Base-by-base conservation (phyloP, 2,329 filamentous ascomycete species). In the Fusarium globosum region DNA sequence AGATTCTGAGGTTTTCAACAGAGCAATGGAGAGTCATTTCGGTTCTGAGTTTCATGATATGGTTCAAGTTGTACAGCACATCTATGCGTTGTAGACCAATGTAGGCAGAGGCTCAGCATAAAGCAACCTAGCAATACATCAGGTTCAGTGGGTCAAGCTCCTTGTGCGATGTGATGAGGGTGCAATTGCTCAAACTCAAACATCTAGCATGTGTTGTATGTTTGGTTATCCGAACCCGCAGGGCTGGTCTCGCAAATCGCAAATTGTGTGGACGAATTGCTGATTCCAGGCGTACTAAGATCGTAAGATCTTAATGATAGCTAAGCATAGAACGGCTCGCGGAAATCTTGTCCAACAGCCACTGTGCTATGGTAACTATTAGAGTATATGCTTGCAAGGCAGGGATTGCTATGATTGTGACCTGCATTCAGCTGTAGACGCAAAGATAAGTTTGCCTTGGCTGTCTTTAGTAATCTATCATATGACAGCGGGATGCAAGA, bases 81-180 rank as follows among this genome's bases (percentile, higher is more conserved):
- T 51, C 28, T 41, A 41, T 63, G 41, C 38, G 56, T 48, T 55
- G 60, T 36, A 45, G 52, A 20, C 59, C 20, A 57, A 53, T 26
- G 20, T 16, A 51, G 15, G 39, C 39, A 48, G 41, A 23, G 20
- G 28, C 43, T 48, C 33, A 59, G 43, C 46, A 42, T 28, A 46
- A 26, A 28, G 61, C 68, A 69, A 74, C 42, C 42, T 43, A 43
- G 65, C 58, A 72, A 46, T 35, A 18, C 35, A 16, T 41, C 15
- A 41, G 35, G 23, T 30, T n/a, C 38, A 60, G 59, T 57, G 65
- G 65, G 69, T 48, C 51, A 26, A 42, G 58, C 52, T 51, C 57
- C 46, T 72, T 74, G 73, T 76, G 30, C 68, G 69, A 76, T 58
- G 65, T 33, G 61, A 48, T 52, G 63, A 59, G 71, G 53, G 60